These are phyloP conservation scores for Penicilliopsis zonata DNA, from an alignment of 495 filamentous ascomycete genomes.

Conservation along the genomic window DNA sequence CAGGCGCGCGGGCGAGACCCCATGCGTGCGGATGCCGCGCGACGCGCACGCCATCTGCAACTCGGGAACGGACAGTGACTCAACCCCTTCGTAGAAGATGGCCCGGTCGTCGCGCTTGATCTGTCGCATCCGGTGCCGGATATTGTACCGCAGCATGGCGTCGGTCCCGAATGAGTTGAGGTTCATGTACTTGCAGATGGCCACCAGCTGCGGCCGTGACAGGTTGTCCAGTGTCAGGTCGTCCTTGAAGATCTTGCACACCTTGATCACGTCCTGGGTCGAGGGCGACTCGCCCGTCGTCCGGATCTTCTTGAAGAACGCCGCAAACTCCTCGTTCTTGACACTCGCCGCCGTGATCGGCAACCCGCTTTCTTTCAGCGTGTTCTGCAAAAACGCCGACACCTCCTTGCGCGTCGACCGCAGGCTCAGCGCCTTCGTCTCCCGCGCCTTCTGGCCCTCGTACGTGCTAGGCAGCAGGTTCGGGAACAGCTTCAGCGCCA, in stretches of 20 bases:
- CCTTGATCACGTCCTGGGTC: constrained; percentile 87
- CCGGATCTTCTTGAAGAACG: constrained; percentile 95
- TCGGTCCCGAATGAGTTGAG: constrained; percentile 94
- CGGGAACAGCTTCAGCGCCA: constrained; percentile 90
- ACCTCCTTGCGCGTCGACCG: constrained; percentile 89
- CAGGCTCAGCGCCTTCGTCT: constrained; percentile 71
- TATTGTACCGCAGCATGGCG: constrained; percentile 92
- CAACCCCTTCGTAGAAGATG: constrained; percentile 90
- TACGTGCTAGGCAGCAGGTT: constrained; percentile 96
- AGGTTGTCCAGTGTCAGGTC: constrained; percentile 96
- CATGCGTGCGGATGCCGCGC: constrained; percentile 85
- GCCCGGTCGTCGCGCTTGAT: constrained; percentile 97
- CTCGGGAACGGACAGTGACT: constrained; percentile 84
- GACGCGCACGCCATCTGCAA: constrained; percentile 83
- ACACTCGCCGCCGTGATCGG: constrained; percentile 77
- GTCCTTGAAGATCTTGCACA: constrained; percentile 99
- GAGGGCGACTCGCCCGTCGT: constrained; percentile 83
- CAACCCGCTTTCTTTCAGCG: constrained; percentile 82
- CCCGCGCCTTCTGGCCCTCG: constrained; percentile 80
- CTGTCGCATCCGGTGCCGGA: constrained; percentile 95
- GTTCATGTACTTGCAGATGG: constrained; percentile 98
- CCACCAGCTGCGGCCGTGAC: constrained; percentile 89
- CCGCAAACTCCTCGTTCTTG: constrained; percentile 88
- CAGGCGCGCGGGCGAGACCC: constrained; percentile 73
- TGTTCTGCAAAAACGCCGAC: constrained; percentile 79